These are phyloP conservation scores for Botrytis fragariae DNA, from an alignment of 2,329 filamentous ascomycete species.

Conservation along the genomic window DNA sequence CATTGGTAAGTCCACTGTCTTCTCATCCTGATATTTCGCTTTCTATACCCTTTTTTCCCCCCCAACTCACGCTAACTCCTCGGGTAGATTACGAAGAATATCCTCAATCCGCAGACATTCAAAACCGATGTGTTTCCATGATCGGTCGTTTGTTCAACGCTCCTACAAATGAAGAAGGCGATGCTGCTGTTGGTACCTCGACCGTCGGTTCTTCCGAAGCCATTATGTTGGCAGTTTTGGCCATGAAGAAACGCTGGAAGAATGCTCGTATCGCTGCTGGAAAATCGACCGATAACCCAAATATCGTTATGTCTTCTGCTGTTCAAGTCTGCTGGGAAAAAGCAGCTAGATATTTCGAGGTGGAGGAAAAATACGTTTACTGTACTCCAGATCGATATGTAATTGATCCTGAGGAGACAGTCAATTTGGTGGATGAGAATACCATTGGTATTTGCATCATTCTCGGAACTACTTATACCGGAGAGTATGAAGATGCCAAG, in stretches of 20 bases:
- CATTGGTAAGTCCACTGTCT: slow-evolving; percentile 45
- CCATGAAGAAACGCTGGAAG: slow-evolving; percentile 95
- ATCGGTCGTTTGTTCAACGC: slow-evolving; percentile 88
- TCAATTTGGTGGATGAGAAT: slow-evolving; percentile 62
- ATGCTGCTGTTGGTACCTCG: slow-evolving; percentile 77
- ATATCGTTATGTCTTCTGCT: slow-evolving; percentile 93
- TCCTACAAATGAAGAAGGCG: slow-evolving; percentile 54
- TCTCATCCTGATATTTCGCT: neutral
- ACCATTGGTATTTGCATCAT: slow-evolving; percentile 91
- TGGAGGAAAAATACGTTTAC: slow-evolving; percentile 81
- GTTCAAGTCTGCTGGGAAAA: slow-evolving; percentile 99
- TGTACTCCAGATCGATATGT: slow-evolving; percentile 61
- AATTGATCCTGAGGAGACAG: slow-evolving; percentile 61
- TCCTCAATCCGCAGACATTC: slow-evolving; percentile 76
- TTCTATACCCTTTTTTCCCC: neutral
- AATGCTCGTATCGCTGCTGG: slow-evolving; percentile 80
- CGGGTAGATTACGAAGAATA: slow-evolving; percentile 73
- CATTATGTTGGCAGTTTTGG: slow-evolving; percentile 78
- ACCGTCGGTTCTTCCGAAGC: slow-evolving; percentile 88
- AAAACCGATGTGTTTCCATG: slow-evolving; percentile 90
- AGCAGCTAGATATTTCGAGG: slow-evolving; percentile 82
- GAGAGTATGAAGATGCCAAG: slow-evolving; percentile 86
- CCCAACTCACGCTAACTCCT: neutral
- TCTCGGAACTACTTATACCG: slow-evolving; percentile 89
- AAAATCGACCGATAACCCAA: slow-evolving; percentile 76